Evolutionary conservation across 352 stramenopile species (phyloP).

Genomic region (Globisporangium polare): DNA sequence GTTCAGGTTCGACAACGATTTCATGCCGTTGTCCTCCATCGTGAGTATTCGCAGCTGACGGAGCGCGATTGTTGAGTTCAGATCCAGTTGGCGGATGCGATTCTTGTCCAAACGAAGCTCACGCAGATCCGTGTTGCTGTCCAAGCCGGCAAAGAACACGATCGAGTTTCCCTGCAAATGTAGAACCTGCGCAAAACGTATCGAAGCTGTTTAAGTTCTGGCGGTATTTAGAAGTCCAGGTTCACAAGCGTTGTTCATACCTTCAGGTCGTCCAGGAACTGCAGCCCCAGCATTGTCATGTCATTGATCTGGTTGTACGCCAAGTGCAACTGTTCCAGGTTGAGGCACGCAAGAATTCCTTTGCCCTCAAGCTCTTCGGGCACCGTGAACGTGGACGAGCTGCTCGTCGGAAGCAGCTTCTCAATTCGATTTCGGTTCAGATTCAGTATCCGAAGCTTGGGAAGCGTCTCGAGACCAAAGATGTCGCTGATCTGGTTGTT

Average conservation of each 20-base stretch:
- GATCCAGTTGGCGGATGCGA: constrained; percentile 75
- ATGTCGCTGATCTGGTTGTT: constrained; percentile 86
- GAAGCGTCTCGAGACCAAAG: constrained; percentile 49
- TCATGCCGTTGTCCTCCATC: constrained; percentile 79
- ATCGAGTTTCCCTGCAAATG: constrained; percentile 83
- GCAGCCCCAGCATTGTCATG: constrained; percentile 61
- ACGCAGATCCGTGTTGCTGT: constrained; percentile 52
- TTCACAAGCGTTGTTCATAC: constrained; percentile 19
- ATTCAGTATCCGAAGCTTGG: constrained; percentile 62
- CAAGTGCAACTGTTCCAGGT: constrained; percentile 70
- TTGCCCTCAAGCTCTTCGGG: constrained; percentile 35
- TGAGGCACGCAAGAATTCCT: constrained; percentile 54
- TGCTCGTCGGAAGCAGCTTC: constrained; percentile 27
- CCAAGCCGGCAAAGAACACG: constrained; percentile 53
- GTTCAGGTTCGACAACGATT: constrained; percentile 62
- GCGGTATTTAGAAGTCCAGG: background rate
- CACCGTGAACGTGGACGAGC: constrained; percentile 18
- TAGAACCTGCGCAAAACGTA: constrained; percentile 35
- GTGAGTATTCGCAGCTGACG: constrained; percentile 52
- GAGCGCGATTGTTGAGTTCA: constrained; percentile 40
- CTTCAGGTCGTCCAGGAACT: constrained; percentile 65
- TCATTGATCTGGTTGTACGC: constrained; percentile 80
- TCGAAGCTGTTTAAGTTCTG: background rate
- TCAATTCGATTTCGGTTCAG: constrained; percentile 79
- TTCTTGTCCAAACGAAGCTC: constrained; percentile 83